Conservation (phyloP, 1,284 basidiomycete species). For the Ustilago lituana region DNA sequence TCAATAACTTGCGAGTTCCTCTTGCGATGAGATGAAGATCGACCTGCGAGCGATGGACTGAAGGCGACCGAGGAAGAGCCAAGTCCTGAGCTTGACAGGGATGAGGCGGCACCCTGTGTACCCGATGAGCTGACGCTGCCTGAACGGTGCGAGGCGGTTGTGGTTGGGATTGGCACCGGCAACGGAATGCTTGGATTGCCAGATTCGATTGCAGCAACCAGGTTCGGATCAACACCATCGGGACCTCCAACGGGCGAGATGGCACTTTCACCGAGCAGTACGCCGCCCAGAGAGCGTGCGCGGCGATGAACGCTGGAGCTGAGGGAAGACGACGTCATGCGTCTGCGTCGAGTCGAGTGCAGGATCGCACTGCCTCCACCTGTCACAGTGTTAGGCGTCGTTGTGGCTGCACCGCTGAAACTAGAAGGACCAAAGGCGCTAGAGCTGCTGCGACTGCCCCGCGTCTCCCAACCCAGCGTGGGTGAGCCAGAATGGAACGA, state of each 20-base stretch:
- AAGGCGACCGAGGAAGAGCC: conserved; percentile 37
- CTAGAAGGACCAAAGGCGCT: conserved; percentile 32
- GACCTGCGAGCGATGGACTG: conserved; percentile 14
- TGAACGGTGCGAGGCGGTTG: conserved; percentile 30
- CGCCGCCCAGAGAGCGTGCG: conserved; percentile 60
- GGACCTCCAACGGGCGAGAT: conserved; percentile 63
- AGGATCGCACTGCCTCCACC: conserved; percentile 38
- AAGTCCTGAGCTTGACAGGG: conserved; percentile 29
- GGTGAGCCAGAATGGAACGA: conserved; percentile 41
- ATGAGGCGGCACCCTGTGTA: conserved; percentile 34
- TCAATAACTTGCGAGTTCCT: conserved; percentile 35
- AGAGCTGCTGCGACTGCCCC: conserved; percentile 31
- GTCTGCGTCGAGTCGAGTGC: conserved; percentile 29
- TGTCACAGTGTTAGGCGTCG: conserved; percentile 26
- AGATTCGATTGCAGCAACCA: conserved; percentile 63
- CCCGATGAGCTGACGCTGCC: conserved; percentile 46
- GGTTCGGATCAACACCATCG: conserved; percentile 64
- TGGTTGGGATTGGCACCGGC: conserved; percentile 35
- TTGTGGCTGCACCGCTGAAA: conserved; percentile 22
- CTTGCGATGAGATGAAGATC: conserved; percentile 14
- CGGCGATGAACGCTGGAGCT: conserved; percentile 58
- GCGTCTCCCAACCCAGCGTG: conserved; percentile 29
- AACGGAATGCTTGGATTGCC: conserved; percentile 49
- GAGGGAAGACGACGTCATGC: conserved; percentile 39
- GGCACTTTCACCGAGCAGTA: conserved; percentile 47